Conservation (phyloP, 139 green algal genomes). For the Zygnema circumcarinatum region DNA sequence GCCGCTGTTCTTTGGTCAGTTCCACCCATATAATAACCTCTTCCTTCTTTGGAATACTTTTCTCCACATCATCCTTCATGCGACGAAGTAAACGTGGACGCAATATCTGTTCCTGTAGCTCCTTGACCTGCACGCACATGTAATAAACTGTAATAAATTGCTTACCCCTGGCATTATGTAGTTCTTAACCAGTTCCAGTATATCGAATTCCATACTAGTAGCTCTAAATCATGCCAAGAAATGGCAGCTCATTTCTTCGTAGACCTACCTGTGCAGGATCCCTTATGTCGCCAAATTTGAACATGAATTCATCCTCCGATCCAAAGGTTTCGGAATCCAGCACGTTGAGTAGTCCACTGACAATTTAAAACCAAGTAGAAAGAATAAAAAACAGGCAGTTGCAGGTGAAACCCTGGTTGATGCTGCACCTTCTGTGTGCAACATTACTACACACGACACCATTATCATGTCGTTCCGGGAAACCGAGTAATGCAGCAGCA, state of each 20-base stretch:
- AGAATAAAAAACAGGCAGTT: constrained; percentile 8
- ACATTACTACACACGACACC: no score
- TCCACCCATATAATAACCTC: constrained; percentile 88
- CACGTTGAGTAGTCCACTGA: constrained; percentile 77
- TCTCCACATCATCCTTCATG: constrained; percentile 98
- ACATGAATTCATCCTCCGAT: constrained; percentile 75
- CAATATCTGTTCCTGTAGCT: constrained; percentile 67
- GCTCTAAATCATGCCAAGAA: background rate
- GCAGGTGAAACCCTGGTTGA: no score
- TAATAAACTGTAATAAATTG: no score
- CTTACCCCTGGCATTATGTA: no score
- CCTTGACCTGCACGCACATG: constrained; percentile 41
- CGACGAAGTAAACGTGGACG: constrained; percentile 86
- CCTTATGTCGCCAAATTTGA: constrained; percentile 61
- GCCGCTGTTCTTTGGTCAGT: constrained; percentile 81
- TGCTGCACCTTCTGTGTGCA: no score
- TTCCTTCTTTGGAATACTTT: constrained; percentile 90
- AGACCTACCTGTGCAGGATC: constrained; percentile 18
- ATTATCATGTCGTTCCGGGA: no score
- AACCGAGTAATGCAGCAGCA: no score
- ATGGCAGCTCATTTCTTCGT: background rate
- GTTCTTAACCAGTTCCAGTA: no score
- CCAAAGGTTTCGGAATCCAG: constrained; percentile 72
- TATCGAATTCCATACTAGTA: no score
- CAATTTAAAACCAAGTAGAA: constrained; percentile 42